Percentiles rank a stretch among this genome's conserved stretches.
These are phyloP conservation scores for Panaeolus cyanescens DNA, from an alignment of 768 basidiomycete genomes.

Conservation along the genomic window DNA sequence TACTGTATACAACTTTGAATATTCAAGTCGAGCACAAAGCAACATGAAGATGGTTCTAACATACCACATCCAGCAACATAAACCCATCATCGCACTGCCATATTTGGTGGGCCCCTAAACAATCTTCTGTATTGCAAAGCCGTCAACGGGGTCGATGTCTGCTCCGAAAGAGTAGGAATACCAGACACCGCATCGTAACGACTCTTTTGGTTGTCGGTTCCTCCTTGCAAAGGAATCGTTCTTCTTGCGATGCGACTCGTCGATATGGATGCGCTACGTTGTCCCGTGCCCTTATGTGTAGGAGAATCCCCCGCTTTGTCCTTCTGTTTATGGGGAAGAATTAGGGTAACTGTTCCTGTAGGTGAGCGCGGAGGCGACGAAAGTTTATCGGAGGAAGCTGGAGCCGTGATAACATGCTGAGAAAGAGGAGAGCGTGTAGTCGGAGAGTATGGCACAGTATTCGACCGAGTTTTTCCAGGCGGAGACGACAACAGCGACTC, in stretches of 20 bases:
- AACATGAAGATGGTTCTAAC: background rate
- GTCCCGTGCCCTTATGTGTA: background rate
- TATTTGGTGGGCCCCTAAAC: slow-evolving; percentile 23
- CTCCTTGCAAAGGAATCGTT: background rate
- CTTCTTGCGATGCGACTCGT: background rate
- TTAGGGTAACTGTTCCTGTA: background rate
- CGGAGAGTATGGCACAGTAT: slow-evolving; percentile 20
- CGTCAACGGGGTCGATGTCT: slow-evolving; percentile 3
- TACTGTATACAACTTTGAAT: slow-evolving; percentile 32
- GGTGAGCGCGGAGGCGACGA: background rate
- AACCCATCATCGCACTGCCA: slow-evolving; percentile 18
- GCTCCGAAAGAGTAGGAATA: slow-evolving; percentile 21
- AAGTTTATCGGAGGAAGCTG: background rate
- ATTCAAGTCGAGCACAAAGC: background rate
- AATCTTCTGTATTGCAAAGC: slow-evolving; percentile 17
- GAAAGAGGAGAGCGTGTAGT: slow-evolving; percentile 20
- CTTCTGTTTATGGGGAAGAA: background rate
- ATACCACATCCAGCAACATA: background rate
- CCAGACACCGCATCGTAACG: slow-evolving; percentile 17
- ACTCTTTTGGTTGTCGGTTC: slow-evolving; percentile 3
- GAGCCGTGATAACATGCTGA: slow-evolving; percentile 14
- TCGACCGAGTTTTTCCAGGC: slow-evolving; percentile 20
- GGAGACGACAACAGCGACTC: background rate
- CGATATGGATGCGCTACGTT: background rate
- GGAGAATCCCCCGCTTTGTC: background rate